Evolutionary conservation across 176 grass and related monocot genomes (phyloP), one percentile per base, ranked within the genome.

Genomic region (Triticum urartu): DNA sequence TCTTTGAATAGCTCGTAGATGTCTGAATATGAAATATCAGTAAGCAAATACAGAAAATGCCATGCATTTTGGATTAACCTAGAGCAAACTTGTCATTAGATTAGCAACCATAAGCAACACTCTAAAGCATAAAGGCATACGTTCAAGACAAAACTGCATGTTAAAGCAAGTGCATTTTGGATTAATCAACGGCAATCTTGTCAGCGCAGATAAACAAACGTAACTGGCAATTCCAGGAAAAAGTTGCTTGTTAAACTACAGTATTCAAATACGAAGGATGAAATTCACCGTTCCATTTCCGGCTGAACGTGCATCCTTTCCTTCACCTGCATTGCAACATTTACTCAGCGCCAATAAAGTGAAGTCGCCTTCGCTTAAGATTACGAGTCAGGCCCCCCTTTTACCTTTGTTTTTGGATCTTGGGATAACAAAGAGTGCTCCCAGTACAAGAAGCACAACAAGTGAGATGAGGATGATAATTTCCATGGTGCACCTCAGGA

Each of bases 371-470:
- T 61, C 18, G 34, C 15, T 30, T 11, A 60, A 54, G 30, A n/a
- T 67, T 59, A 40, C 13, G 10, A 45, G 24, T n/a, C 38, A 67
- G 50, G 45, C 3, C 50, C 52, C 32, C 14, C 68, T 68, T 67
- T 74, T 91, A 89, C 95, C 95, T 94, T 77, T 92, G 42, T 25
- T 56, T 6, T 89, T 79, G 25, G 95, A 91, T 87, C 80, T 89
- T 59, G 93, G 90, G 48, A 95, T 83, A 81, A 94, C 32, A 84
- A 89, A 89, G 30, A 95, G n/a, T 20, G 72, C 78, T 82, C 91
- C 93, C 14, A 95, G 33, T 24, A 79, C 80, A 86, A 98, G 36
- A 89, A 95, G 88, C 36, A 78, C 56, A 74, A 82, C 50, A 59
- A 92, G 75, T 13, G 18, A 75, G 45, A 84, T 25, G 26, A 91